phyloP scores from a whole-genome alignment of 352 stramenopile species.

The Pythium myriotylum region DNA sequence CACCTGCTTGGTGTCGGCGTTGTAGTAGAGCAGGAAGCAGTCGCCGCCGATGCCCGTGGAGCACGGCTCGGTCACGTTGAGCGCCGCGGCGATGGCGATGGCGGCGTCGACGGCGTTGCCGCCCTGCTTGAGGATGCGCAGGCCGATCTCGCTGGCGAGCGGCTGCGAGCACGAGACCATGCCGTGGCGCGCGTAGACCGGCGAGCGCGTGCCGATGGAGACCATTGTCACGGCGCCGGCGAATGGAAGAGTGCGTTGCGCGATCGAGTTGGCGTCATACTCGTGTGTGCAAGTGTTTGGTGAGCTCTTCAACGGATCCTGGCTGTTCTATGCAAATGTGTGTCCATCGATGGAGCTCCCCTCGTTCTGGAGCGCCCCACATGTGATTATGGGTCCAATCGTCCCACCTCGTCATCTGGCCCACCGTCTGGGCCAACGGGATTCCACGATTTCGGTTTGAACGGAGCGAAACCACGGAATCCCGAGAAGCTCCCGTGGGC shows the following conservation, averaged over 20 bases:
- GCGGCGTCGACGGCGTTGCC: conserved; percentile 96
- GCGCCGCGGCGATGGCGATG: conserved; percentile 56
- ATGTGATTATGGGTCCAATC: background rate
- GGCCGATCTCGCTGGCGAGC: conserved; percentile 91
- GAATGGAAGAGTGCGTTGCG: conserved; percentile 14
- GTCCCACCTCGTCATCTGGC: conserved; percentile 1
- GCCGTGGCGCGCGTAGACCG: conserved; percentile 87
- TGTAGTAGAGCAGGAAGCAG: conserved; percentile 96
- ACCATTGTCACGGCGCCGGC: conserved; percentile 37
- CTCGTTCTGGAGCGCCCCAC: background rate
- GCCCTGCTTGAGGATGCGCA: conserved; percentile 87
- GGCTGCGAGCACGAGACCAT: conserved; percentile 95
- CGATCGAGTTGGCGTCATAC: background rate
- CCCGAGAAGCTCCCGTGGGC: too few species aligned
- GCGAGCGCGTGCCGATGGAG: conserved; percentile 73
- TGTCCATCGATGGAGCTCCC: background rate
- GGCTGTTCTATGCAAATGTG: too few species aligned
- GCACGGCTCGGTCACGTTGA: conserved; percentile 72
- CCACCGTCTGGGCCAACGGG: background rate
- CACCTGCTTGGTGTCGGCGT: conserved; percentile 84
- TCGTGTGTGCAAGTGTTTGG: conserved; percentile 14
- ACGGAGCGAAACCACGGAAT: conserved; percentile 10
- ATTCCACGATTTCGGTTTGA: conserved; percentile 1
- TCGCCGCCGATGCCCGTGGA: conserved; percentile 90
- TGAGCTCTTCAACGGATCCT: background rate